These are phyloP conservation scores for Kwoniella heveanensis DNA, from an alignment of 768 basidiomycete species.

Conservation along the genomic window DNA sequence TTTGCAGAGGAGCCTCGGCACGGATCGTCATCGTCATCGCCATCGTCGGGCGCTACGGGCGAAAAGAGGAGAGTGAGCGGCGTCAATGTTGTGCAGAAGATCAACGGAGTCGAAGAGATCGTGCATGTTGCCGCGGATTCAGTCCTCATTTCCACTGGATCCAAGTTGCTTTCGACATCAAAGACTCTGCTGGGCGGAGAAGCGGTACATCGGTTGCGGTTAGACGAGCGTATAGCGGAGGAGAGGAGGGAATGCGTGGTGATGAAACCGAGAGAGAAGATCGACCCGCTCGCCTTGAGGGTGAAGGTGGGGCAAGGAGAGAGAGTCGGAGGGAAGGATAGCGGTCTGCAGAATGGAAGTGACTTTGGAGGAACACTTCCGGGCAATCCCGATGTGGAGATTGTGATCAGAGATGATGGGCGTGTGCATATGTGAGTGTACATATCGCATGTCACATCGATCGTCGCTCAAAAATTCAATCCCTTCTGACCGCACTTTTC, in stretches of 20 bases:
- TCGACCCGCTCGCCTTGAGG: conserved; percentile 60
- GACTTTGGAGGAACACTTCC: no score
- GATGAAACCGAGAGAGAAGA: conserved; percentile 40
- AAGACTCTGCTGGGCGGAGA: conserved; percentile 34
- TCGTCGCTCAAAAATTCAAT: no score
- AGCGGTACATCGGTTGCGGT: conserved; percentile 22
- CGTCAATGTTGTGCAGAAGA: conserved; percentile 7
- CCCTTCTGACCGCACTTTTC: no score
- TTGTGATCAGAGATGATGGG: background rate
- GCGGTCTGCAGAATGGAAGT: no score
- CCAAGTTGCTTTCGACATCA: conserved; percentile 69
- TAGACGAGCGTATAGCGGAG: conserved; percentile 19
- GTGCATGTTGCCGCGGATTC: conserved; percentile 63
- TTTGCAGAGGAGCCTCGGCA: background rate
- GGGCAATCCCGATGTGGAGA: no score
- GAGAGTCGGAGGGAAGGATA: no score
- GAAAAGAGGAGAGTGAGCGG: conserved; percentile 6
- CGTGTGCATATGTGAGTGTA: background rate
- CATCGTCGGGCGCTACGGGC: no score
- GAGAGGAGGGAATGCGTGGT: conserved; percentile 34
- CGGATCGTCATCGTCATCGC: conserved; percentile 1
- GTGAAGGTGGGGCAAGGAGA: background rate
- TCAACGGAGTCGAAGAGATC: conserved; percentile 17
- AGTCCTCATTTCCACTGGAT: conserved; percentile 74
- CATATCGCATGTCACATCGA: no score